A percentile compares a stretch with the other conserved stretches of the same genome.
phyloP scores from a whole-genome alignment of 1,139 yeast genomes.

The Hemisphaericaspora xylanilytica region DNA sequence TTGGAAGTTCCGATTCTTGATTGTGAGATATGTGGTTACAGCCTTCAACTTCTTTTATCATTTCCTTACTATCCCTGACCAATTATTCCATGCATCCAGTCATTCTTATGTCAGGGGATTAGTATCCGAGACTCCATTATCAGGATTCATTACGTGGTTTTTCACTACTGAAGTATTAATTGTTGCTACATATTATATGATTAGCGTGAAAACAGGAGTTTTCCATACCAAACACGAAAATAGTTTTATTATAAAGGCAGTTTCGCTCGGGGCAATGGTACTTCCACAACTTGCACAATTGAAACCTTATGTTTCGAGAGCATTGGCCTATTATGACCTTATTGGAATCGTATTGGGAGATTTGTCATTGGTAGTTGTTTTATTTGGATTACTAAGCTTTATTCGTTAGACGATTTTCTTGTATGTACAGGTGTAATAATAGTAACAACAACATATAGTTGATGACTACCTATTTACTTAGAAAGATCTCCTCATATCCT shows the following conservation, averaged over 20 bases:
- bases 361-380: constrained; percentile 35
- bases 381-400: constrained; percentile 39
- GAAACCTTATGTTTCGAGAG: constrained; percentile 28
- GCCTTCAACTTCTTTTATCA: constrained; percentile 37
- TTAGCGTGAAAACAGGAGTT: constrained; percentile 26
- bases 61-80: constrained; percentile 17
- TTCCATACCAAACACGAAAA: constrained; percentile 25
- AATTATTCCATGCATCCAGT: constrained; percentile 30
- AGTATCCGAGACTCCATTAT: constrained; percentile 14
- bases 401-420: constrained; percentile 1
- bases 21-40: constrained; percentile 28
- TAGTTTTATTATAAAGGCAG: constrained; percentile 28
- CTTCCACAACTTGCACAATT: constrained; percentile 33
- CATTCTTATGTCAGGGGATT: constrained; percentile 27
- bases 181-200: constrained; percentile 33
- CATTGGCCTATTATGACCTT: constrained; percentile 40
- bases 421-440: constrained; percentile 11
- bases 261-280: constrained; percentile 36
- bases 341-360: constrained; percentile 40
- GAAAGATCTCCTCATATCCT: constrained; percentile 31
- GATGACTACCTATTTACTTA: neutral
- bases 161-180: constrained; percentile 34
- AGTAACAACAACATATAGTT: neutral
- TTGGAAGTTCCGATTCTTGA: constrained; percentile 33
- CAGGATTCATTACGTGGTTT: constrained; percentile 30